phyloP scores from a whole-genome alignment of 2,329 filamentous ascomycete species.

The Penicillium sp. region DNA sequence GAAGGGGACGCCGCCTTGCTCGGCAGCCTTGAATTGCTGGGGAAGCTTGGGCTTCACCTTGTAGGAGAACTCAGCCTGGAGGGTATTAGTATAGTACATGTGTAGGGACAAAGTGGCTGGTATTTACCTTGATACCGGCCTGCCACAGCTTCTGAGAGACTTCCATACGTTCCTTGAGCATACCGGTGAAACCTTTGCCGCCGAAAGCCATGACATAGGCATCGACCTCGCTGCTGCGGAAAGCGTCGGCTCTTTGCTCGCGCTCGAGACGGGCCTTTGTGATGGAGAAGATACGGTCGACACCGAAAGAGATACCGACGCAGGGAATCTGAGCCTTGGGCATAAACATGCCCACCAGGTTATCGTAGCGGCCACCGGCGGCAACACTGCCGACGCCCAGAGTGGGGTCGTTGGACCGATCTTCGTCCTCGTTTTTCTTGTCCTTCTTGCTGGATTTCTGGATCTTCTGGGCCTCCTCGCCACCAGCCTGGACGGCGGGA shows the following conservation, averaged over 20 bases:
- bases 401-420: slow-evolving; percentile 74
- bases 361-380: slow-evolving; percentile 87
- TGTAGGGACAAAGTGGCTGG: background rate
- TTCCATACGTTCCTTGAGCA: slow-evolving; percentile 79
- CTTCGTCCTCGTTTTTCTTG: slow-evolving; percentile 60
- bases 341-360: slow-evolving; percentile 90
- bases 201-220: slow-evolving; percentile 95
- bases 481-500: slow-evolving; percentile 46
- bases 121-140: slow-evolving; percentile 72
- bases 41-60: slow-evolving; percentile 89
- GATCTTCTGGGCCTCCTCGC: slow-evolving; percentile 35
- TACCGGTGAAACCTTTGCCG: slow-evolving; percentile 76
- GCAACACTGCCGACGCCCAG: slow-evolving; percentile 84
- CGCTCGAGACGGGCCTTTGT: slow-evolving; percentile 72
- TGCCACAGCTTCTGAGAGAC: slow-evolving; percentile 77
- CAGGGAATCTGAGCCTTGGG: slow-evolving; percentile 84
- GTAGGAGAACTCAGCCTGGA: slow-evolving; percentile 75
- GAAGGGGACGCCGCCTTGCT: slow-evolving; percentile 75
- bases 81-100: slow-evolving; percentile 18
- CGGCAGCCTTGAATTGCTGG: slow-evolving; percentile 87
- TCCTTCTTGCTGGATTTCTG: slow-evolving; percentile 43
- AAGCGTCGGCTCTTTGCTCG: slow-evolving; percentile 51
- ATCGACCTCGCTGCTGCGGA: slow-evolving; percentile 74
- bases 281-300: slow-evolving; percentile 93
- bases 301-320: slow-evolving; percentile 87